Conservation (phyloP, 345 rosid species). For the Corymbia maculata region DNA sequence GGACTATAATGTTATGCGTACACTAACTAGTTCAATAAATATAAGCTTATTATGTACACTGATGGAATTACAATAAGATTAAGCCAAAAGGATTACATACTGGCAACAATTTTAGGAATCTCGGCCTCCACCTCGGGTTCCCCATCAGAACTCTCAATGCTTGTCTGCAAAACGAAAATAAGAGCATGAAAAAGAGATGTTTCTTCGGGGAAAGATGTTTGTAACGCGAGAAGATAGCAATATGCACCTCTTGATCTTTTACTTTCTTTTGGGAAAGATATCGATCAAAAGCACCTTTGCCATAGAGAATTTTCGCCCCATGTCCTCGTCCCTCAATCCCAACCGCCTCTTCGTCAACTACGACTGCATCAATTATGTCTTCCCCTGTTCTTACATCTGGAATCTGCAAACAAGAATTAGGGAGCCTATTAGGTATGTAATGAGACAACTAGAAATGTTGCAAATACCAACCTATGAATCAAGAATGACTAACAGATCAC, state of each 20-base stretch:
- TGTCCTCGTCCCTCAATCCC: constrained; percentile 41
- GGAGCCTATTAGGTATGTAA: neutral
- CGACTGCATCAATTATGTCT: constrained; percentile 74
- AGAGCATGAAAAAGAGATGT: neutral
- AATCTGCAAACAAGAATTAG: constrained; percentile 36
- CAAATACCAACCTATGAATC: neutral
- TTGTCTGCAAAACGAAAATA: constrained; percentile 28
- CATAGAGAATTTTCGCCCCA: constrained; percentile 83
- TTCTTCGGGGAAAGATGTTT: neutral
- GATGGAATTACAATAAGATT: constrained; percentile 25
- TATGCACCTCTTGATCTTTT: constrained; percentile 21
- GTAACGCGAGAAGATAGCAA: neutral
- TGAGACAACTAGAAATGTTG: neutral
- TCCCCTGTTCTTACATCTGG: constrained; percentile 71
- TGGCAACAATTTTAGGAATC: constrained; percentile 74
- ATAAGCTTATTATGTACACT: constrained; percentile 40
- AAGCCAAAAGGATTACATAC: constrained; percentile 44
- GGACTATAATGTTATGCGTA: neutral
- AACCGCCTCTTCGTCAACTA: constrained; percentile 78
- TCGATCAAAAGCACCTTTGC: constrained; percentile 62
- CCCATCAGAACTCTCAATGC: constrained; percentile 36
- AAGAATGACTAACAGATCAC: neutral
- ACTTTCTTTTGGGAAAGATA: constrained; percentile 46
- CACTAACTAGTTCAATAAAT: neutral
- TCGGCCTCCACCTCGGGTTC: constrained; percentile 69